phyloP scores from a whole-genome alignment of 805 yeast genomes.

The Cyberlindnera saturnus region DNA sequence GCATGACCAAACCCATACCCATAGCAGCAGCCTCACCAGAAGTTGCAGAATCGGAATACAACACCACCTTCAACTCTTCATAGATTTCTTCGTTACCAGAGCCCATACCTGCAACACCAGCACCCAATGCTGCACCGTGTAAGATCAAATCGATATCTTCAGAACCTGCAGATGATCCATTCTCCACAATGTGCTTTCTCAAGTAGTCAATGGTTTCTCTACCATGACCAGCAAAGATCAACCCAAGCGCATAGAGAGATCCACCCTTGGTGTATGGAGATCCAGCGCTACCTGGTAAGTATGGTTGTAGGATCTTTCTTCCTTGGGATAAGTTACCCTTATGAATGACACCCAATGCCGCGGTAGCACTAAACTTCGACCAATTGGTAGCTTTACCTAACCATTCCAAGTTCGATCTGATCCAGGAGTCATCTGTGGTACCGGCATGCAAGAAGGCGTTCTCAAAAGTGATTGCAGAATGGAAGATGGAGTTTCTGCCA shows the following conservation, averaged over 20 bases:
- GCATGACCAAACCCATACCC: conserved; percentile 93
- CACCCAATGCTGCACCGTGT: conserved; percentile 94
- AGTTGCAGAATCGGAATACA: conserved; percentile 85
- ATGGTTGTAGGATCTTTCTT: conserved; percentile 78
- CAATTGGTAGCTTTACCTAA: conserved; percentile 95
- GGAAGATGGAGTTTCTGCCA: conserved; percentile 90
- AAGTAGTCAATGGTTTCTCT: conserved; percentile 77
- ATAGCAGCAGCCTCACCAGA: conserved; percentile 96
- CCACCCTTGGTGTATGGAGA: conserved; percentile 95
- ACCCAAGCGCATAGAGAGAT: conserved; percentile 85
- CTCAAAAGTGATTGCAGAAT: conserved; percentile 90
- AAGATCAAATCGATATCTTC: conserved; percentile 75
- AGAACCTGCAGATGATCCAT: conserved; percentile 54
- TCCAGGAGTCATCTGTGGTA: conserved; percentile 90
- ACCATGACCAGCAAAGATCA: conserved; percentile 95
- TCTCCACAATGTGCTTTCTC: conserved; percentile 62
- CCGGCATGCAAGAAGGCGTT: conserved; percentile 96
- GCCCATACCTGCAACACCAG: conserved; percentile 97
- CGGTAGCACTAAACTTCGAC: conserved; percentile 97
- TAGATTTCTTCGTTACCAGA: conserved; percentile 67
- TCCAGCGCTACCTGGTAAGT: conserved; percentile 75
- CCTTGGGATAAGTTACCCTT: conserved; percentile 93
- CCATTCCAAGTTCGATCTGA: conserved; percentile 91
- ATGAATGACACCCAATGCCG: conserved; percentile 95
- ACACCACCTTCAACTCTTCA: conserved; percentile 75